Base-by-base conservation (phyloP, 2,329 filamentous ascomycete genomes). In the Didymella keratinophila region DNA sequence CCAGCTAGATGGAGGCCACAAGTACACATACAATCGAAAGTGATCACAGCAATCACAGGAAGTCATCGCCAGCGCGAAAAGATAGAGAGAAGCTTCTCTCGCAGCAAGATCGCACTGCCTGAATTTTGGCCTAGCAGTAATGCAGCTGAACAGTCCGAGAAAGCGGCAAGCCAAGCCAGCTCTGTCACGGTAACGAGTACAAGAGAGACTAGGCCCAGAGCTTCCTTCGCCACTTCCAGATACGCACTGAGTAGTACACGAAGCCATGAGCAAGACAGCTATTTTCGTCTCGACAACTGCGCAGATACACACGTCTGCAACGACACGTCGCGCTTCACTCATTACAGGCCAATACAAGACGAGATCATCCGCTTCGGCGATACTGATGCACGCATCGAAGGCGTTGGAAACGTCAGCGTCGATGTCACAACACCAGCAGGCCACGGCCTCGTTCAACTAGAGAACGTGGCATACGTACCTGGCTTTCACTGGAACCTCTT, bases 161-260 rank as follows among this genome's bases (percentile, higher is more conserved):
- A 43, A 43, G 41, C 41, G 41, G 41, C 10, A 43, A 43, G 41
- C 41, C 41, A 43, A 43, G 41, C 41, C 21, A 43, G 41, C 41
- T 43, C 41, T 43, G 41, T 43, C 21, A 43, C 41, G 2, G 14
- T 43, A 43, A 43, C 41, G 27, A 43, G 41, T 43, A 43, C 3
- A 3, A 5, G 41, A 8, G 6, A 43, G 23, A 27, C 41, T 43
- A 43, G 41, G 14, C 41, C 41, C 16, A 43, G 41, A n/a, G 41
- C 41, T 43, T 43, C 41, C 5, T 43, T 43, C 21, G 41, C 41
- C n/a, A 43, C 41, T 43, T 43, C 41, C 21, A 25, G 41, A 27
- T 43, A 27, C 41, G 41, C 41, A 43, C 41, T 43, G 12, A 43
- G 41, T 12, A 43, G 6, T 43, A 27, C 21, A n/a, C 21, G 41